Evolutionary conservation across 345 rosid genomes (phyloP), one percentile per base, ranked within the genome.

Genomic region (Ricinus communis): DNA sequence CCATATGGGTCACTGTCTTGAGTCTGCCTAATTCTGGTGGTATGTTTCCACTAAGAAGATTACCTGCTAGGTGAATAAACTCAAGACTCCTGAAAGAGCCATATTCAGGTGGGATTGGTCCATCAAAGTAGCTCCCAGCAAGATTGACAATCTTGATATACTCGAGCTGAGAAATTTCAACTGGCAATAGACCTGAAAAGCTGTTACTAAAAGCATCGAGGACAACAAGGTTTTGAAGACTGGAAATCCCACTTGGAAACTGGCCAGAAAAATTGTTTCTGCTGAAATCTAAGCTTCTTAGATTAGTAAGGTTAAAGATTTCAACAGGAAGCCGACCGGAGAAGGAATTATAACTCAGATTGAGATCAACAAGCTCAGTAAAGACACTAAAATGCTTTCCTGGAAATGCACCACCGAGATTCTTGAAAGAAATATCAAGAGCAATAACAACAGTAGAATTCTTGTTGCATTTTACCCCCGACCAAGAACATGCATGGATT

Each of bases 51-150:
- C 72, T 57, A 40, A 94, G 87, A 36, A 64, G 69, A 77, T 94
- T 94, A 5, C 98, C 96, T 1, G 96, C 97, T 28, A 91, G 75
- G 75, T 94, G 98, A 71, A 94, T 80, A 71, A 86, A 87, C 79
- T 91, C 88, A 3, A 94, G 85, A 71, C 78, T 84, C 77, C 78
- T 81, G 75, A 91, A 94, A 60, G 78, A 83, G 38, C 97, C 97
- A 65, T 85, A 94, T 14, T 82, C 79, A 3, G 86, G 55, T 38
- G 98, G 97, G 53, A 94, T 94, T 19, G 93, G 83, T 11, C 93
- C 98, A 15, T 74, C 82, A 79, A 94, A 94, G 89, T 88, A 94
- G 70, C 96, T 94, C 18, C 98, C 98, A 5, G 98, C 98, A 5
- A 94, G 83, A 73, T 94, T 94, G 11, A 94, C 82, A 71, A 85